Percentiles rank a stretch among this genome's conserved stretches.
Evolutionary conservation across 2,329 filamentous ascomycete species (phyloP).

Genomic region (Pseudocercospora fuligena): DNA sequence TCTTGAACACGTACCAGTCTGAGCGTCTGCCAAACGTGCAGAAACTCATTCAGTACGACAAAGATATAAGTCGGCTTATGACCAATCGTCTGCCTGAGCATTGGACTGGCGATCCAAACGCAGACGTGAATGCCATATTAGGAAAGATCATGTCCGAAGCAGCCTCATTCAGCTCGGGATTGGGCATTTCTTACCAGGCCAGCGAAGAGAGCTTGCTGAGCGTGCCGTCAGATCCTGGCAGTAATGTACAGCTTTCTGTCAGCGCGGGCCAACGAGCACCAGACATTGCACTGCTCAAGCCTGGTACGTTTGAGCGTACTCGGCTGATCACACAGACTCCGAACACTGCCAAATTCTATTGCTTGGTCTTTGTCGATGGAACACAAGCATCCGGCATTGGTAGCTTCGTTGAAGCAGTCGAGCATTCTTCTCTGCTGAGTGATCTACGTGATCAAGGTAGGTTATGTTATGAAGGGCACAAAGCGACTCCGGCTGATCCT

Average conservation of each 20-base stretch:
- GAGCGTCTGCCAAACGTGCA: conserved; percentile 38
- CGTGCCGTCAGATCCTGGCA: conserved; percentile 12
- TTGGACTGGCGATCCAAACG: conserved; percentile 26
- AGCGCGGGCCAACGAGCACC: conserved; percentile 52
- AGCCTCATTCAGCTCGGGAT: conserved; percentile 31
- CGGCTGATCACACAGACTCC: conserved; percentile 52
- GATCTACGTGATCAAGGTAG: conserved; percentile 18
- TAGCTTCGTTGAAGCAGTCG: conserved; percentile 4
- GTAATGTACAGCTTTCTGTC: conserved; percentile 25
- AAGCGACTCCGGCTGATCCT: conserved; percentile 26
- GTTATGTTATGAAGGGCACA: conserved; percentile 9
- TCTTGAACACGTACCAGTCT: conserved; percentile 48
- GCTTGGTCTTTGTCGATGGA: conserved; percentile 50
- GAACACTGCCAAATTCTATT: conserved; percentile 50
- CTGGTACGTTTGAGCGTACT: conserved; percentile 51
- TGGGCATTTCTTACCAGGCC: conserved; percentile 31
- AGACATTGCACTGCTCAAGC: conserved; percentile 52
- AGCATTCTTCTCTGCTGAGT: conserved; percentile 16
- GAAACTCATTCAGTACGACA: conserved; percentile 33
- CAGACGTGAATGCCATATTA: conserved; percentile 28
- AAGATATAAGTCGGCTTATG: conserved; percentile 32
- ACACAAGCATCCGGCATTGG: conserved; percentile 26
- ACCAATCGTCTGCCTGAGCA: conserved; percentile 30
- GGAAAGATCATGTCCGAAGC: conserved; percentile 30
- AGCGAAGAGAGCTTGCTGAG: conserved; percentile 18